Percentiles rank a stretch among this genome's conserved stretches.
These are phyloP conservation scores for Dactylonectria macrodidyma DNA, from an alignment of 2,329 filamentous ascomycete genomes.

Conservation along the genomic window DNA sequence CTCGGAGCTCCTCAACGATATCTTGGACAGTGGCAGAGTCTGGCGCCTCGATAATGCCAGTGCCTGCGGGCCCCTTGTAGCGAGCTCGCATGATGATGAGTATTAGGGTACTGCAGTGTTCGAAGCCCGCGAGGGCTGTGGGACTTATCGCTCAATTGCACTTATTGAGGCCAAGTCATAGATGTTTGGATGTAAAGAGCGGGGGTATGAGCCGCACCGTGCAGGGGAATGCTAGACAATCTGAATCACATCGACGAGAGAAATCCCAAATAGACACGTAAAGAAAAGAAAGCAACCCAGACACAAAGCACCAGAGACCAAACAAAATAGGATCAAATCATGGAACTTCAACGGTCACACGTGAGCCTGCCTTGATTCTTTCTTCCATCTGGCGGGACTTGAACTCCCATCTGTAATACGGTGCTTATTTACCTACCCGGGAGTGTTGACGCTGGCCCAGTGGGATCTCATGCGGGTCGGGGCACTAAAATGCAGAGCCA, in stretches of 20 bases:
- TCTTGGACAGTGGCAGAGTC: conserved; percentile 77
- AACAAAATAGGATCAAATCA: background rate
- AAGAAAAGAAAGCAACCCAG: too few relatives aligned
- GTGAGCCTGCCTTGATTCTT: background rate
- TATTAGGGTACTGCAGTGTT: background rate
- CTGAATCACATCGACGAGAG: background rate
- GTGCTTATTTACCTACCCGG: background rate
- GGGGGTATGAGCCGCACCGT: background rate
- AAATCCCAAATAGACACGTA: background rate
- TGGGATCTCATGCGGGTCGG: background rate
- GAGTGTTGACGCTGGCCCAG: background rate
- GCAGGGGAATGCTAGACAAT: too few relatives aligned
- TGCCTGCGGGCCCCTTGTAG: conserved; percentile 81
- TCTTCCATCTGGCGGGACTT: background rate
- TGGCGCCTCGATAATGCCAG: conserved; percentile 77
- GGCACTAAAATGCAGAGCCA: too few relatives aligned
- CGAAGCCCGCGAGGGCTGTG: too few relatives aligned
- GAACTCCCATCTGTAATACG: too few relatives aligned
- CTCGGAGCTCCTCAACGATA: conserved; percentile 72
- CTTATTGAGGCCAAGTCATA: background rate
- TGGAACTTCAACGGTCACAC: background rate
- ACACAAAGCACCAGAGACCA: background rate
- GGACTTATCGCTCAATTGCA: background rate
- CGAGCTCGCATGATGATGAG: conserved; percentile 75
- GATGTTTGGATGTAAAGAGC: conserved; percentile 10